Evolutionary conservation across 164 flowering plant genomes (phyloP).

Genomic region (Liquidambar formosana): DNA sequence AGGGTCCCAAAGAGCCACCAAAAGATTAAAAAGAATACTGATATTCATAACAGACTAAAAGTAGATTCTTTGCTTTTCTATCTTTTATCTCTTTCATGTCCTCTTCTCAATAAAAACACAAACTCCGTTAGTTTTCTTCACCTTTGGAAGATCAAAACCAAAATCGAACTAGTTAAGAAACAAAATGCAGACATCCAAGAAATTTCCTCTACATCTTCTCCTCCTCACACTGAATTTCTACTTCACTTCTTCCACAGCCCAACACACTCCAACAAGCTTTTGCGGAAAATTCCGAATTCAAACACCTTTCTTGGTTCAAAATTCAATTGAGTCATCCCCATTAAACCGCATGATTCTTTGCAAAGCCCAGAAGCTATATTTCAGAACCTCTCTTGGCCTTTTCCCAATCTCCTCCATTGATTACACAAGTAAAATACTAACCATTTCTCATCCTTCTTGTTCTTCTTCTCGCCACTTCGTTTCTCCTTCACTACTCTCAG

Average conservation of each 20-base stretch:
- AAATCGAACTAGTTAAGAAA: constrained; percentile 1
- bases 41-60: constrained; percentile 5
- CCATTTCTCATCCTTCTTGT: constrained; percentile 41
- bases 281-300: constrained; percentile 44
- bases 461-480: constrained; percentile 37
- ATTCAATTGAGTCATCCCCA: constrained; percentile 14
- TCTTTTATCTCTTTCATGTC: constrained; percentile 3
- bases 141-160: constrained; percentile 2
- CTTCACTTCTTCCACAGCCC: constrained; percentile 16
- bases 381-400: constrained; percentile 57
- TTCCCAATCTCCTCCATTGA: constrained; percentile 51
- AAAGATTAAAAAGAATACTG: background rate
- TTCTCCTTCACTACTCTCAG: constrained; percentile 46
- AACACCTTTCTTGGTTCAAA: constrained; percentile 28
- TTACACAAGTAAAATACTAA: constrained; percentile 35
- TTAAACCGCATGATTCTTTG: constrained; percentile 39
- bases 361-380: constrained; percentile 50
- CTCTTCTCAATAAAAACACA: constrained; percentile 5
- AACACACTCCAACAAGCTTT: constrained; percentile 15
- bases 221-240: constrained; percentile 14
- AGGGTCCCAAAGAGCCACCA: background rate
- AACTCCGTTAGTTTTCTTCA: background rate
- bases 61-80: constrained; percentile 12
- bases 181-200: constrained; percentile 27
- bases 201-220: constrained; percentile 21